Evolutionary conservation across 331 rosid species (phyloP).

Genomic region (Malus hybrid): DNA sequence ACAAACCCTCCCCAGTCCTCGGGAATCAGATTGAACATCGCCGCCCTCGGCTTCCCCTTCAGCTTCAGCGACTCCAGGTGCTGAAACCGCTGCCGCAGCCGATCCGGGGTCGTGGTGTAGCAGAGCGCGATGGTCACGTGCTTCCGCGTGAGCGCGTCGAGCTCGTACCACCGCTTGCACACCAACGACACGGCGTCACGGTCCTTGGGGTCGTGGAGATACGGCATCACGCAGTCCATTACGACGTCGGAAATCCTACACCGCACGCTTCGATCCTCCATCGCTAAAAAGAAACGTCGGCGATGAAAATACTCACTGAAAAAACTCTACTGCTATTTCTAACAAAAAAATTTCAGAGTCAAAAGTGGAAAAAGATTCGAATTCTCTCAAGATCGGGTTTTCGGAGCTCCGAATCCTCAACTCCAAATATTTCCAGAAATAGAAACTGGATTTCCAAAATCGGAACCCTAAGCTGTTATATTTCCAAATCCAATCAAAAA

Average conservation of each 20-base stretch:
- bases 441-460: neutral
- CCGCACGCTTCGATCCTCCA: constrained; percentile 29
- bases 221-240: constrained; percentile 66
- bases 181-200: constrained; percentile 79
- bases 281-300: constrained; percentile 4
- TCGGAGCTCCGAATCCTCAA: constrained; percentile 1
- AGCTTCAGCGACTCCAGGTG: constrained; percentile 73
- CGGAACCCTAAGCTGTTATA: neutral
- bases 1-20: constrained; percentile 98
- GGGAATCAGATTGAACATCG: constrained; percentile 91
- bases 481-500: neutral
- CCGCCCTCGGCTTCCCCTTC: constrained; percentile 94
- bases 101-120: constrained; percentile 74
- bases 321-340: neutral
- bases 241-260: constrained; percentile 46
- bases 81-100: constrained; percentile 58
- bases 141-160: constrained; percentile 83
- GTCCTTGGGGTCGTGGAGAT: constrained; percentile 71
- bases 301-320: neutral
- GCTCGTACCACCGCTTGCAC: constrained; percentile 81
- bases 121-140: constrained; percentile 94
- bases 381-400: constrained; percentile 1
- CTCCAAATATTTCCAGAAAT: neutral
- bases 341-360: neutral
- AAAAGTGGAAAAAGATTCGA: neutral